Conservation (phyloP, 1,139 yeast genomes). For the Yamadazyma dendronema region DNA sequence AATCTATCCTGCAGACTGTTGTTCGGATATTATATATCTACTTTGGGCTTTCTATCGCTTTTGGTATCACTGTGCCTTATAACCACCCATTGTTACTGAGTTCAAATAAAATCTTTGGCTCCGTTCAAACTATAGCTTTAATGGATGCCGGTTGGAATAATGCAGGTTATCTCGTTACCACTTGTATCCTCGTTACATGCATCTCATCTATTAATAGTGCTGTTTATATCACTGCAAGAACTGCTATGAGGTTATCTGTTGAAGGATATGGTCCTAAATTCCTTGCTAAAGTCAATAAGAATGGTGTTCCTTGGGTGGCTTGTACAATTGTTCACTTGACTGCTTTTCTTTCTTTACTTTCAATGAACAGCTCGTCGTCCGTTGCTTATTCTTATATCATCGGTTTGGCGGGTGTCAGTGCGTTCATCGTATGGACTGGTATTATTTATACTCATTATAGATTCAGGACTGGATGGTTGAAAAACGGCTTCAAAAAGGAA, state of each 20-base stretch:
- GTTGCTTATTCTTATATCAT: slow-evolving; percentile 43
- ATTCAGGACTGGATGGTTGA: slow-evolving; percentile 36
- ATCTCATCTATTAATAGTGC: slow-evolving; percentile 46
- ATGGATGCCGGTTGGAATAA: slow-evolving; percentile 45
- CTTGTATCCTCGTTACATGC: slow-evolving; percentile 39
- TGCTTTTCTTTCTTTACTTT: slow-evolving; percentile 33
- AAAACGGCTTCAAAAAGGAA: slow-evolving; percentile 31
- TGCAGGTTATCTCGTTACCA: slow-evolving; percentile 43
- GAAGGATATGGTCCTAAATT: slow-evolving; percentile 40
- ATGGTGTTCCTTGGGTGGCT: slow-evolving; percentile 38
- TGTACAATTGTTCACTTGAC: slow-evolving; percentile 38
- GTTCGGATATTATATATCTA: slow-evolving; percentile 34
- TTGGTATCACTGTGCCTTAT: slow-evolving; percentile 41
- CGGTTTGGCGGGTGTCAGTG: slow-evolving; percentile 40
- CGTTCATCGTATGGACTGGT: slow-evolving; percentile 42
- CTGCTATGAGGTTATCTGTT: slow-evolving; percentile 36
- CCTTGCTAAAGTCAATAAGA: slow-evolving; percentile 32
- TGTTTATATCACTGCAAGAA: slow-evolving; percentile 39
- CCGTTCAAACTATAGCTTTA: slow-evolving; percentile 65
- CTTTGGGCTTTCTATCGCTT: slow-evolving; percentile 38
- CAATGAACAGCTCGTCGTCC: slow-evolving; percentile 29
- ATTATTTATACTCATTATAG: slow-evolving; percentile 37
- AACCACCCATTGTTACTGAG: slow-evolving; percentile 35
- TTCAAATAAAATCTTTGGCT: slow-evolving; percentile 42
- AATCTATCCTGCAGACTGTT: slow-evolving; percentile 54